Evolutionary conservation across 257 asterid genomes (phyloP), one percentile per base, ranked within the genome.

Genomic region (Nicotiana otophora): DNA sequence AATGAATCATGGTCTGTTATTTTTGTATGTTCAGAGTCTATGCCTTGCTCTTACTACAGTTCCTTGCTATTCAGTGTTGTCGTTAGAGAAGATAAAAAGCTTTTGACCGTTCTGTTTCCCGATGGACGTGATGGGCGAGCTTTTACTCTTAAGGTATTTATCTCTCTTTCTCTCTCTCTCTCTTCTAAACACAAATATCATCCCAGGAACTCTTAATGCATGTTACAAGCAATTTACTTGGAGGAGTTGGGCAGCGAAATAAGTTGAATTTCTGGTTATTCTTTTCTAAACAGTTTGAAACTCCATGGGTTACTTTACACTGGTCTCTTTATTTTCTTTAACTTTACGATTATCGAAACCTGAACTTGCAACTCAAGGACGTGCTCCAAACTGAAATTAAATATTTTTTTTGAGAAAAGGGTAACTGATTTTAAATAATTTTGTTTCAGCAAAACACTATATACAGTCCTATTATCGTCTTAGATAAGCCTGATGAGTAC

Each of bases 121-220:
- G 98, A 95, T 89, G 98, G 98, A 74, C 96, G 98, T 84, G 98
- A 95, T 84, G 98, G 97, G 55, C 90, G 98, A 65, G 97, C 98
- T 65, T 95, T 95, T 90, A 95, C 97, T 82, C 97, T 95, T 70
- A 93, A 95, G 97, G 98, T 95, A 84, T 86, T 14, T 48, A 14
- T 72, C 61, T 30, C 42, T 4, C 61, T 20, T 10, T 70, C 60
- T 42, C 60, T 46, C 36, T n/a, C 1, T 46, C 78, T 46, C 60
- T 42, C 78, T 72, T 72, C 61, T 72, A 39, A 70, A 70, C 78
- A 70, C 36, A 34, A 48, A 72, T 42, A 48, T 23, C 23, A 72
- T 20, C 23, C n/a, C 14, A 72, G 61, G 7, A 70, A 14, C 36
- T 46, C 36, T 74, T 33, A 6, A 20, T 70, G 58, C 1, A 74